Evolutionary conservation across 345 rosid genomes (phyloP).

Genomic region (Draba incana): DNA sequence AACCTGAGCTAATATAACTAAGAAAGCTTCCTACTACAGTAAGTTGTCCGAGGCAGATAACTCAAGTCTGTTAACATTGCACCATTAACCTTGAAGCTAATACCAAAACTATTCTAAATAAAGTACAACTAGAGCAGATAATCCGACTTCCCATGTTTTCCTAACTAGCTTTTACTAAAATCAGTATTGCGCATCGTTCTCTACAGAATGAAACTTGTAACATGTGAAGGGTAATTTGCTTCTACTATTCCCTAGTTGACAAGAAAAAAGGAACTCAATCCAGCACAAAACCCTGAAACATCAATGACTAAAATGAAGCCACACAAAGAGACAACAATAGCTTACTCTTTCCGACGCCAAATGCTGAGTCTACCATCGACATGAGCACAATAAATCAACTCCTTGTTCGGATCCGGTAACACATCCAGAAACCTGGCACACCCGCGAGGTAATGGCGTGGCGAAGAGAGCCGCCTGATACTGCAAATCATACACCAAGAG

Average conservation of each 20-base stretch:
- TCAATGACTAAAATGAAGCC: constrained; percentile 2
- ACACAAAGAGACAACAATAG: background rate
- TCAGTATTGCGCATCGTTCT: constrained; percentile 2
- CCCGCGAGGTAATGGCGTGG: constrained; percentile 77
- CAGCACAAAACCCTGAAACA: background rate
- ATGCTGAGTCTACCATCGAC: constrained; percentile 90
- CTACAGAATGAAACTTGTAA: background rate
- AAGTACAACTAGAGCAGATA: constrained; percentile 12
- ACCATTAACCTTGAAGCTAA: constrained; percentile 8
- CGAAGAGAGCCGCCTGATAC: constrained; percentile 65
- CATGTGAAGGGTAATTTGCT: constrained; percentile 6
- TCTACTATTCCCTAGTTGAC: background rate
- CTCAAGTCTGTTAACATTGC: constrained; percentile 4
- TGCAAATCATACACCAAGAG: constrained; percentile 85
- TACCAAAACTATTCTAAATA: background rate
- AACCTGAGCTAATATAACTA: constrained; percentile 11
- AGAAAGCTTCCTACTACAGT: constrained; percentile 20
- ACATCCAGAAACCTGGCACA: constrained; percentile 89
- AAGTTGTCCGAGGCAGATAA: constrained; percentile 25
- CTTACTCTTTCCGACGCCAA: constrained; percentile 93
- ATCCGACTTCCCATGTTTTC: background rate
- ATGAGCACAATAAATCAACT: constrained; percentile 84
- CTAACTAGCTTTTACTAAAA: no score
- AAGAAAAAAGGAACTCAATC: constrained; percentile 11
- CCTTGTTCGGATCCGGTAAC: constrained; percentile 76